These are phyloP conservation scores for Globisporangium cederbergense DNA, from an alignment of 352 stramenopile species.

Conservation along the genomic window DNA sequence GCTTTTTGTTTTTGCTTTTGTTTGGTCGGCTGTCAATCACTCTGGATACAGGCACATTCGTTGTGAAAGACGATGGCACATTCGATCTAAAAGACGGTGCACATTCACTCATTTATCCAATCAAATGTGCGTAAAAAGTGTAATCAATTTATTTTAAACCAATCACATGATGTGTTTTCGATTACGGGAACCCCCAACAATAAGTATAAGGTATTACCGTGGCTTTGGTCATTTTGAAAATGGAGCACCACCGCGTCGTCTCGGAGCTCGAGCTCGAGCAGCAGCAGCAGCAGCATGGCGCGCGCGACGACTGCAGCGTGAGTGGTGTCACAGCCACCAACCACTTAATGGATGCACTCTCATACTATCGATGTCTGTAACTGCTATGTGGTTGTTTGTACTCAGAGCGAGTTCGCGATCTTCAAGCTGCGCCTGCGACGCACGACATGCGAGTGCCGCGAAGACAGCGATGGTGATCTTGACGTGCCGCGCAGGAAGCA, in stretches of 20 bases:
- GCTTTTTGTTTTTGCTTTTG: neutral
- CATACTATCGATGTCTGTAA: too few relatives aligned
- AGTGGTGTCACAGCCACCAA: neutral
- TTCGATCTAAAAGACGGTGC: neutral
- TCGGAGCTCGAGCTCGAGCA: constrained; percentile 9
- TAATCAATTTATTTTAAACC: neutral
- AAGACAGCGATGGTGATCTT: constrained; percentile 19
- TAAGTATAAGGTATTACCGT: neutral
- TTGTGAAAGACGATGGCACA: neutral
- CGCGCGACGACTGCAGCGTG: neutral
- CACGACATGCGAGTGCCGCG: neutral
- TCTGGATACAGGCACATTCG: neutral
- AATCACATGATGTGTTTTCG: neutral
- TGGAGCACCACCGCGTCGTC: neutral
- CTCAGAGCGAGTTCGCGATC: constrained; percentile 6
- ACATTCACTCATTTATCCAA: neutral
- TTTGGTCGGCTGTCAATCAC: neutral
- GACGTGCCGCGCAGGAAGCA: constrained; percentile 7
- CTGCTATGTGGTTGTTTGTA: neutral
- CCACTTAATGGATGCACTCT: too few relatives aligned
- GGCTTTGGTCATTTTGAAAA: neutral
- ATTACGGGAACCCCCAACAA: neutral
- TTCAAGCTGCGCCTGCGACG: constrained; percentile 8
- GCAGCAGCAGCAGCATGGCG: constrained; percentile 6
- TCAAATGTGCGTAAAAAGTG: neutral